These are phyloP conservation scores for Postia placenta DNA, from an alignment of 768 basidiomycete genomes.

Conservation along the genomic window DNA sequence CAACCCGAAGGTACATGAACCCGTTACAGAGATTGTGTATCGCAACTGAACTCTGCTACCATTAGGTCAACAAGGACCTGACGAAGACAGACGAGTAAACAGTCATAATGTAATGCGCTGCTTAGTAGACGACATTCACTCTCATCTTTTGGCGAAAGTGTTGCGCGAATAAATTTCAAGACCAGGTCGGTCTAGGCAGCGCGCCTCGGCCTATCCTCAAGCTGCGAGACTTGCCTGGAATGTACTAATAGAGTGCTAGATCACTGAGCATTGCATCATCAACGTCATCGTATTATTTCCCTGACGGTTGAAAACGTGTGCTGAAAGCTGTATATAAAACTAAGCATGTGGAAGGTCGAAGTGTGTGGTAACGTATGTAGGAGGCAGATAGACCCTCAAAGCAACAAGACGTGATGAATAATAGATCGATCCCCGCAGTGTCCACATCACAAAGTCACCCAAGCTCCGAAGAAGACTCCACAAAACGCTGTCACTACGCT, in stretches of 20 bases:
- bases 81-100: slow-evolving; percentile 22
- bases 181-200: no score
- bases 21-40: not conserved
- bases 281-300: no score
- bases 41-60: slow-evolving; percentile 4
- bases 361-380: not conserved
- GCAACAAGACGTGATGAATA: not conserved
- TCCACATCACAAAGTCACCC: slow-evolving; percentile 25
- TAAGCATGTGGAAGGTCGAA: not conserved
- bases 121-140: not conserved
- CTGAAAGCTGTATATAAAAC: not conserved
- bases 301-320: not conserved
- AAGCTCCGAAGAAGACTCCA: slow-evolving; percentile 33
- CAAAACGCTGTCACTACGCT: slow-evolving; percentile 24
- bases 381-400: not conserved
- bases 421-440: no score
- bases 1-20: slow-evolving; percentile 54
- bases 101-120: not conserved
- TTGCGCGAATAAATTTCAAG: no score
- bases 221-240: no score
- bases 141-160: no score
- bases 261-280: no score
- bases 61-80: slow-evolving; percentile 65
- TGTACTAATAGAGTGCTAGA: no score
- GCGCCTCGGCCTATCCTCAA: no score